Evolutionary conservation across 306 rosid genomes (phyloP), one percentile per base, ranked within the genome.

Genomic region (Glycyrrhiza uralensis): DNA sequence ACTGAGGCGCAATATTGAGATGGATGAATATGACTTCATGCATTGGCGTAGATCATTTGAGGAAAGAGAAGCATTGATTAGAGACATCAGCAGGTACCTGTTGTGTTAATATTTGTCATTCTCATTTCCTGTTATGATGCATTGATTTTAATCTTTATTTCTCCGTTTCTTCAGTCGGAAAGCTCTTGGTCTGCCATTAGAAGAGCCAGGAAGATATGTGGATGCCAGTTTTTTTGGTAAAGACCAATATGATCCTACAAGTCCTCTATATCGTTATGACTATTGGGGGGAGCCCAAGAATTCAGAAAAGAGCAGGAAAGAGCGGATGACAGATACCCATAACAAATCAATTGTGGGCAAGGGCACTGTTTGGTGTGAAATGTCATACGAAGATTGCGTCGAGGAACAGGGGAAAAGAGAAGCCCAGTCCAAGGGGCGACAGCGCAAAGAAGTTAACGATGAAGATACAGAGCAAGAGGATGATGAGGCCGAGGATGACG

Each of bases 211-310:
- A 83, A 91, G 91, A 80, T 87, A 85, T 67, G 80, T 80, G 50
- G 95, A 94, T 56, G 85, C 91, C 24, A 91, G 90, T 77, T 82
- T 62, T 82, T 91, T 89, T 32, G 93, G 92, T 33, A 94, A 89
- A 68, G 96, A 76, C 75, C 69, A 86, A 36, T 91, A 86, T 61
- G 97, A 94, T 83, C 96, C 96, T 1, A 22, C 79, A 30, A 94
- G 76, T 59, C 84, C 96, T 75, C 92, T 94, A n/a, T 87, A 91
- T 64, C 94, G 96, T 7, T 88, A 86, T 60, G 99, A 91, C 79
- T 89, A 91, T 45, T 91, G 99, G 99, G 99, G 97, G 19, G 99
- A 91, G 61, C 99, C 97, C 49, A 87, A 94, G 85, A 89, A 91
- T 80, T 94, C 98, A 11, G 98, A 94, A 61, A 89, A 91, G 87